Evolutionary conservation across 768 basidiomycete genomes (phyloP).

Genomic region (Agrocybe praecox): DNA sequence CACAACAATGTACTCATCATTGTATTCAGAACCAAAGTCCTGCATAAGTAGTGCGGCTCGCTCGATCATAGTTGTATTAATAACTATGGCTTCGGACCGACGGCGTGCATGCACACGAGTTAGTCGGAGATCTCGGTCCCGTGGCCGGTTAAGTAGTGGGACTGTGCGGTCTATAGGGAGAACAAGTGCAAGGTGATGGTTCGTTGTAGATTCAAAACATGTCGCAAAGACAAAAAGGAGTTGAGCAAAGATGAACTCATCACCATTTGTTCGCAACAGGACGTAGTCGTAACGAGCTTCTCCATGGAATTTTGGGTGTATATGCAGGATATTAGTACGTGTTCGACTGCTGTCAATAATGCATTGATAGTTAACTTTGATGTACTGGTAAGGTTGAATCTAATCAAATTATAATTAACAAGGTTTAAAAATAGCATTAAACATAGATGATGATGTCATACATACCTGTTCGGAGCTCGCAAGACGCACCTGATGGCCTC

Average conservation of each 20-base stretch:
- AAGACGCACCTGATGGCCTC: not conserved
- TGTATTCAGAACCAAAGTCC: not conserved
- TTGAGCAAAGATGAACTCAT: not conserved
- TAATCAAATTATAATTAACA: too few relatives aligned
- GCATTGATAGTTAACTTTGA: not conserved
- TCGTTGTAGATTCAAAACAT: not conserved
- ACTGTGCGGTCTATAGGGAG: not conserved
- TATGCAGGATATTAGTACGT: not conserved
- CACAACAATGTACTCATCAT: not conserved
- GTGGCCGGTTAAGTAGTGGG: not conserved
- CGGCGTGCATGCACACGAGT: not conserved
- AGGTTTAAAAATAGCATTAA: too few relatives aligned
- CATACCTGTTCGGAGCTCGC: not conserved
- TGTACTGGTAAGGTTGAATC: not conserved
- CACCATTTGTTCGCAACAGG: not conserved
- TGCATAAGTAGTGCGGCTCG: not conserved
- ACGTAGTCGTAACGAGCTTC: not conserved
- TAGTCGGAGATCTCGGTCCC: not conserved
- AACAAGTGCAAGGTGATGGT: not conserved
- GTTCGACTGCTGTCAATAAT: not conserved
- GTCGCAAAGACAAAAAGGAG: not conserved
- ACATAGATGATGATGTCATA: not conserved
- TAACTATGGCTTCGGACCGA: not conserved
- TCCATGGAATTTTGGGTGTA: not conserved
- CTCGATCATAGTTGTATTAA: not conserved